Conservation (phyloP, 2,329 filamentous ascomycete genomes). For the Rhynchosporium graminicola region DNA sequence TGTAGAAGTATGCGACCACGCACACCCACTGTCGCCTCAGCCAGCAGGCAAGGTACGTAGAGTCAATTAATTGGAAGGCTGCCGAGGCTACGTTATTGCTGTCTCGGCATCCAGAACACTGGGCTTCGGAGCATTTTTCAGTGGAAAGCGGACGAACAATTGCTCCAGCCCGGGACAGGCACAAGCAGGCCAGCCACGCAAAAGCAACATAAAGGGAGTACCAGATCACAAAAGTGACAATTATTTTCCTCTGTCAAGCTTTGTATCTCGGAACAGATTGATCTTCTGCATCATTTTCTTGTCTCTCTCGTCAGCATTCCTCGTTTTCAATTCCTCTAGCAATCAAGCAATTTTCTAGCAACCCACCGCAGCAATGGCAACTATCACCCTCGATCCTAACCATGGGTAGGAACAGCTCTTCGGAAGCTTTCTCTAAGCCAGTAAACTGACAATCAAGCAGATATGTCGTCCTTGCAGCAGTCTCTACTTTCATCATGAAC, state of each 20-base stretch:
- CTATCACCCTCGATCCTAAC: constrained; percentile 35
- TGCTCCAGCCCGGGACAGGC: constrained; percentile 4
- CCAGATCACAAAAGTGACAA: not conserved
- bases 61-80: not conserved
- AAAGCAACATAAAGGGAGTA: not conserved
- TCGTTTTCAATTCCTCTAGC: not conserved
- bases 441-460: constrained; percentile 42
- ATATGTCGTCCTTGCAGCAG: constrained; percentile 61
- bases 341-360: not conserved
- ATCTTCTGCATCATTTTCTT: too few species aligned
- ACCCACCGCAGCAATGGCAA: constrained; percentile 32
- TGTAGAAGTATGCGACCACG: too few species aligned
- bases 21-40: too few species aligned
- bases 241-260: not conserved
- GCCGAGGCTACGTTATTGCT: not conserved
- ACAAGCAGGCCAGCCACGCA: not conserved
- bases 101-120: not conserved
- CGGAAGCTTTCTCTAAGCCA: not conserved
- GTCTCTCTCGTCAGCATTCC: not conserved
- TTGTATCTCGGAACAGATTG: too few species aligned
- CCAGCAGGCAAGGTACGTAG: too few species aligned
- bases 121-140: not conserved
- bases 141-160: constrained; percentile 8
- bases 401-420: constrained; percentile 36
- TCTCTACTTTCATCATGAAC: constrained; percentile 60